A percentile compares a stretch with the other conserved stretches of the same genome.
phyloP scores from a whole-genome alignment of 768 basidiomycete genomes.

The Cystoderma amianthinum region DNA sequence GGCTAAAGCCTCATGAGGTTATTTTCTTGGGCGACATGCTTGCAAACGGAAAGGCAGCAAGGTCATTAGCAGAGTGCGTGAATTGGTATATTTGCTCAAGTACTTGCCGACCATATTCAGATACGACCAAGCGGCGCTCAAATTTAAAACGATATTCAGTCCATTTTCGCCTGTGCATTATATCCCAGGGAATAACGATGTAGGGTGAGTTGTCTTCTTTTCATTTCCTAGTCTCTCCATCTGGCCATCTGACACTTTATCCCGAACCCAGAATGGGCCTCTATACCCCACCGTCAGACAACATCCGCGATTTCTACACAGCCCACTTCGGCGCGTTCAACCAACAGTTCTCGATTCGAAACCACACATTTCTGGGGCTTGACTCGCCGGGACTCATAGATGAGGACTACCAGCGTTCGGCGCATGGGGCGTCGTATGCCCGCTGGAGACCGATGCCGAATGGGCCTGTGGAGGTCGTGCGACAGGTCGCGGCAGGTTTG shows the following conservation, averaged over 20 bases:
- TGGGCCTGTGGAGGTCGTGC: constrained; percentile 58
- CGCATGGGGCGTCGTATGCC: constrained; percentile 38
- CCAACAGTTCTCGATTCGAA: constrained; percentile 51
- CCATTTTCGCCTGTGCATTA: constrained; percentile 39
- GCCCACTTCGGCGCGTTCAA: constrained; percentile 66
- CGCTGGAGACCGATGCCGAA: constrained; percentile 46
- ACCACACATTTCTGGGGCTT: constrained; percentile 66
- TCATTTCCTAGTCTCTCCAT: background rate
- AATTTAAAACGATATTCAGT: constrained; percentile 58
- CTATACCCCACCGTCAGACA: constrained; percentile 39
- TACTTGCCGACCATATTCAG: constrained; percentile 24
- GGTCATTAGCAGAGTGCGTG: constrained; percentile 34
- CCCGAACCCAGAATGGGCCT: constrained; percentile 48
- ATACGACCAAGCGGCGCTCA: constrained; percentile 48
- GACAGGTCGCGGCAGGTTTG: constrained; percentile 34
- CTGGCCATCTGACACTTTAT: background rate
- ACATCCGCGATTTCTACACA: constrained; percentile 52
- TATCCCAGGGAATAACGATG: constrained; percentile 79
- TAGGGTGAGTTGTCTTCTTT: constrained; percentile 38
- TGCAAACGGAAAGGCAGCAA: constrained; percentile 50
- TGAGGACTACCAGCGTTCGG: constrained; percentile 67
- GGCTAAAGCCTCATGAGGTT: constrained; percentile 55
- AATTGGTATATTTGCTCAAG: background rate
- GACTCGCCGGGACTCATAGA: constrained; percentile 79
- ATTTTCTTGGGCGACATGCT: constrained; percentile 78